Base-by-base conservation (phyloP, 2,329 filamentous ascomycete species). In the Amauroascus verrucosus region DNA sequence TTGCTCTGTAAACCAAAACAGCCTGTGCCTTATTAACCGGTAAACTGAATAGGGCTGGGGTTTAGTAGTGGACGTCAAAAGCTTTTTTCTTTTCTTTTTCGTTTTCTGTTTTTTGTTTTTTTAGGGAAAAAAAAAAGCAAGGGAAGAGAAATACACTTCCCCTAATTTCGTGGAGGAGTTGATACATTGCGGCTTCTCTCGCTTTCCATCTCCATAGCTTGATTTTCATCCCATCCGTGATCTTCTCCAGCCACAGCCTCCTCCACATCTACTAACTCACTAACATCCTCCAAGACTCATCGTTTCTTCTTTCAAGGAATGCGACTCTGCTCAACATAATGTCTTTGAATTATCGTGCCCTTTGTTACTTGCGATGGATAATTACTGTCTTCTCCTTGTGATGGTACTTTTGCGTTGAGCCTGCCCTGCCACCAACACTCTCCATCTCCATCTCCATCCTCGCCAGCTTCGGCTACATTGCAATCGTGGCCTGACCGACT, bases 171-270 rank as follows among this genome's bases (percentile, higher is more conserved):
- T 20, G 35, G 16, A 38, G 14, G 5, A 41, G 8, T 5, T 22
- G 13, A 8, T 24, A 14, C 20, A 22, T 32, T 50, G 48, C 48
- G 16, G 48, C 37, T 41, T 43, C 48, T 43, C 26, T 50, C 50
- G 41, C 50, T 52, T 52, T 45, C 50, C 41, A 50, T 50, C 37
- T 32, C 30, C 14, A 16, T 20, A 38, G 35, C 14, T 38, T 38
- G 14, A 24, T 9, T 30, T 5, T 30, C 9, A 30, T 30, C 26
- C 2, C 32, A 5, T n/a, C 45, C 9, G 28, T 16, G 28, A 18
- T 35, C 40, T 41, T 26, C 13, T n/a, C 32, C 47, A 50, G 47
- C 47, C 47, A 50, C 47, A 40, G 35, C 20, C 20, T 48, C 20
- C 26, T 43, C 11, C 30, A n/a, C 35, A 2, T 13, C 41, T 8